Conservation (phyloP, 768 basidiomycete genomes). For the Cytidiella melzeri region DNA sequence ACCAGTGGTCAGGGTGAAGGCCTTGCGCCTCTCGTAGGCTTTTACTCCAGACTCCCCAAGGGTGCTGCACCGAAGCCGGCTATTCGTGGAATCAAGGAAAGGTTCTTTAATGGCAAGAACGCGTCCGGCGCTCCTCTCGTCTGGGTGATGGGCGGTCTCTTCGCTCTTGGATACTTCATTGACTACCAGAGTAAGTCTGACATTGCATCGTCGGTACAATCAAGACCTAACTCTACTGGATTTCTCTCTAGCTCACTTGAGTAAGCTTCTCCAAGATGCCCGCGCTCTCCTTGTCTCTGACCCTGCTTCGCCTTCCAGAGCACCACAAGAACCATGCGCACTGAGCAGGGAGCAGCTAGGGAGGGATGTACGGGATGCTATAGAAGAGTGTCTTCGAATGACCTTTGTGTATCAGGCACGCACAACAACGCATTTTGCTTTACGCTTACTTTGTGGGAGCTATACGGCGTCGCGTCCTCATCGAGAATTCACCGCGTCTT, state of each 20-base stretch:
- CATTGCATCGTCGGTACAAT: conserved; percentile 11
- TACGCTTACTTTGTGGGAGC: too few species aligned
- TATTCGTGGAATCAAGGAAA: conserved; percentile 64
- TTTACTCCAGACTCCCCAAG: conserved; percentile 96
- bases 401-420: conserved; percentile 9
- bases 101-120: conserved; percentile 82
- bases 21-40: conserved; percentile 82
- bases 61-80: conserved; percentile 61
- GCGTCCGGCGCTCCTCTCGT: conserved; percentile 69
- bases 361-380: background rate
- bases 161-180: conserved; percentile 77
- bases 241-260: conserved; percentile 64
- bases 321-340: conserved; percentile 92
- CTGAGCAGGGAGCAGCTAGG: conserved; percentile 28
- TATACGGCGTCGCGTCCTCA: too few species aligned
- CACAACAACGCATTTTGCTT: conserved; percentile 4
- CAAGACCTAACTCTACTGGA: conserved; percentile 1
- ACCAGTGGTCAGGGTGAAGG: conserved; percentile 77
- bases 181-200: conserved; percentile 80
- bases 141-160: conserved; percentile 56
- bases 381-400: background rate
- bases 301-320: conserved; percentile 41
- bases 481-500: too few species aligned
- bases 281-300: conserved; percentile 10
- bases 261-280: conserved; percentile 38